A percentile compares a stretch with the other conserved stretches of the same genome.
Evolutionary conservation across 352 stramenopile genomes (phyloP).

Genomic region (Globisporangium spiculum): DNA sequence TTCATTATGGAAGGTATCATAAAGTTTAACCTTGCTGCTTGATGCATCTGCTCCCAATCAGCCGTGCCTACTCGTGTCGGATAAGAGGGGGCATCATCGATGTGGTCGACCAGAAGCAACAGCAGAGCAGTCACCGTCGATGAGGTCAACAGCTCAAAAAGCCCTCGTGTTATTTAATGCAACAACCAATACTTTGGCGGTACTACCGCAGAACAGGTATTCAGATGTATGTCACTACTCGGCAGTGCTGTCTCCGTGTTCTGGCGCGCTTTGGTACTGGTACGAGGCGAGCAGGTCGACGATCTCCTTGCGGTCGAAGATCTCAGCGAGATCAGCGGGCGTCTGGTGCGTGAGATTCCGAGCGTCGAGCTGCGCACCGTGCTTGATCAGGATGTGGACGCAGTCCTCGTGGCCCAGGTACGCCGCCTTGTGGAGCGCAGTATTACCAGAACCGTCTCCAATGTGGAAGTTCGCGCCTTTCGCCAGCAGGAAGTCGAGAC

Average conservation of each 20-base stretch:
- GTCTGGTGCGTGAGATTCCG: slow-evolving; percentile 36
- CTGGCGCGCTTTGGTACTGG: not conserved
- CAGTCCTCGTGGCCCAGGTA: slow-evolving; percentile 40
- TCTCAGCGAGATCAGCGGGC: slow-evolving; percentile 31
- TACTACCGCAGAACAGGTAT: too few relatives aligned
- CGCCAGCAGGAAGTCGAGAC: slow-evolving; percentile 27
- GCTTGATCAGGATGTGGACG: slow-evolving; percentile 24
- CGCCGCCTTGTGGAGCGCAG: slow-evolving; percentile 42
- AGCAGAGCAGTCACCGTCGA: not conserved
- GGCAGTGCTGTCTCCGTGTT: not conserved
- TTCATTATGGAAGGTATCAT: not conserved
- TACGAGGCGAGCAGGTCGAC: slow-evolving; percentile 20
- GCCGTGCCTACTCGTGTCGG: slow-evolving; percentile 11
- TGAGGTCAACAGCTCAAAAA: not conserved
- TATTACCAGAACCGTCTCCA: slow-evolving; percentile 34
- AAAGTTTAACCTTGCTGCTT: not conserved
- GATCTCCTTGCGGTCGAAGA: slow-evolving; percentile 42
- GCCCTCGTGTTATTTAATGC: too few relatives aligned
- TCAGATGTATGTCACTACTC: not conserved
- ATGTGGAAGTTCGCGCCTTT: slow-evolving; percentile 37
- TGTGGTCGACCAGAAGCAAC: slow-evolving; percentile 7
- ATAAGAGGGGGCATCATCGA: slow-evolving; percentile 1
- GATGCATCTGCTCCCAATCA: not conserved
- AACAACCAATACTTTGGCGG: too few relatives aligned
- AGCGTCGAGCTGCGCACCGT: slow-evolving; percentile 25